phyloP scores from a whole-genome alignment of 805 yeast genomes.

The Candida dendrica region DNA sequence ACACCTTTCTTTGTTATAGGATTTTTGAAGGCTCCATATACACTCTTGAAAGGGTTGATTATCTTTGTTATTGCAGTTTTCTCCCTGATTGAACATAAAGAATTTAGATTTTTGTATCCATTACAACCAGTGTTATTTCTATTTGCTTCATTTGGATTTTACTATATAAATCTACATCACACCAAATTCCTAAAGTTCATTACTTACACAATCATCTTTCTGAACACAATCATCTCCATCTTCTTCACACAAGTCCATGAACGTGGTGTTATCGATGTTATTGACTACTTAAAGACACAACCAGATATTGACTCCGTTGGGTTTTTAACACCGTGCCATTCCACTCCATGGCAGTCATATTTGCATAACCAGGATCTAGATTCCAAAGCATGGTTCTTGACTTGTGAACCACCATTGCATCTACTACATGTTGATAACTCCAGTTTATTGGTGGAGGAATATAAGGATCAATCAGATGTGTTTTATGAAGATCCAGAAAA shows the following conservation, averaged over 20 bases:
- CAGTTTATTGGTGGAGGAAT: conserved; percentile 29
- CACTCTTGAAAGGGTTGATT: conserved; percentile 25
- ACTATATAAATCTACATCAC: conserved; percentile 15
- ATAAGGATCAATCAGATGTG: conserved; percentile 82
- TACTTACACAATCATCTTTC: conserved; percentile 17
- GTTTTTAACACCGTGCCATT: conserved; percentile 91
- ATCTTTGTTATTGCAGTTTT: conserved; percentile 44
- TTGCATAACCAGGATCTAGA: conserved; percentile 50
- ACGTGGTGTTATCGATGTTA: conserved; percentile 73
- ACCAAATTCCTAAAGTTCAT: conserved; percentile 8
- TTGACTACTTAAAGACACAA: conserved; percentile 40
- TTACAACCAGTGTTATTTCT: conserved; percentile 66
- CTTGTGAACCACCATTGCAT: conserved; percentile 84
- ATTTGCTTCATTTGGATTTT: conserved; percentile 34
- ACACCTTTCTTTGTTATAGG: conserved; percentile 56
- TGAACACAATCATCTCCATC: conserved; percentile 36
- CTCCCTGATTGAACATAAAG: conserved; percentile 76
- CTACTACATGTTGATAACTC: conserved; percentile 24
- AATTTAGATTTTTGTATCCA: conserved; percentile 83
- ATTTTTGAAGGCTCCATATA: conserved; percentile 14
- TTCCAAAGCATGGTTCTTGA: conserved; percentile 62
- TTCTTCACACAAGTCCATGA: conserved; percentile 71
- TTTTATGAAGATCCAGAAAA: conserved; percentile 60
- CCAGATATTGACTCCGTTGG: conserved; percentile 50
- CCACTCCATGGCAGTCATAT: conserved; percentile 91